These are phyloP conservation scores for Ceratocystis ficicola DNA, from an alignment of 2,329 filamentous ascomycete genomes.

Conservation along the genomic window DNA sequence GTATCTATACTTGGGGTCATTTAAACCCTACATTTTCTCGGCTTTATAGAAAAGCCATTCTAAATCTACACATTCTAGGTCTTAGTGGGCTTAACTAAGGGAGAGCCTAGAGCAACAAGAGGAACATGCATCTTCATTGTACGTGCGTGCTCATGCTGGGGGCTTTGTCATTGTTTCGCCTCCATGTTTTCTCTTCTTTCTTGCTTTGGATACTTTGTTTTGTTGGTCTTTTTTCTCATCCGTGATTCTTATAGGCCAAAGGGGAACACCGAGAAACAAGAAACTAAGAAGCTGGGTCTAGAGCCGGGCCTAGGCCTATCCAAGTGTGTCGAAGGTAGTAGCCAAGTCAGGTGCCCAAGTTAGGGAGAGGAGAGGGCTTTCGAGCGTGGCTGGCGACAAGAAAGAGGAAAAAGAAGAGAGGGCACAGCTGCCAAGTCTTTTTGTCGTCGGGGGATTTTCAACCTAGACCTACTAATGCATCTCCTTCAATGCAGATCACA, in stretches of 20 bases:
- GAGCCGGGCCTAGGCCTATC: not conserved
- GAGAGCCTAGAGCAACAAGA: not conserved
- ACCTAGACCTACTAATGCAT: not conserved
- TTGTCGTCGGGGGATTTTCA: not conserved
- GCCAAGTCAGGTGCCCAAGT: not conserved
- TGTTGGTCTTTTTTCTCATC: not conserved
- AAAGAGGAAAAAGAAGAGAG: not conserved
- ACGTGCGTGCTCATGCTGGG: not conserved
- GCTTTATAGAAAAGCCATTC: not conserved
- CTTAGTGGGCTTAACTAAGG: not conserved
- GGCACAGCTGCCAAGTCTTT: not conserved
- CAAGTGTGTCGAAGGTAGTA: too few species aligned
- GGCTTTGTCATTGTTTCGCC: not conserved
- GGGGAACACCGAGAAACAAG: conserved; percentile 1
- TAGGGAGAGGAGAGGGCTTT: not conserved
- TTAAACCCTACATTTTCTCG: not conserved
- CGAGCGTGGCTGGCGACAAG: not conserved
- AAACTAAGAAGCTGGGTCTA: not conserved
- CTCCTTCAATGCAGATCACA: not conserved
- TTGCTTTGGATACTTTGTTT: not conserved
- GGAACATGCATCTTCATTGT: not conserved
- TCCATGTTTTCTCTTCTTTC: not conserved
- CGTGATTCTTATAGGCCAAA: not conserved
- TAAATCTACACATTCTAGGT: not conserved
- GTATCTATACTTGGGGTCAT: not conserved